Base-by-base conservation (phyloP, 805 yeast genomes). In the Zygotorulaspora sp. region DNA sequence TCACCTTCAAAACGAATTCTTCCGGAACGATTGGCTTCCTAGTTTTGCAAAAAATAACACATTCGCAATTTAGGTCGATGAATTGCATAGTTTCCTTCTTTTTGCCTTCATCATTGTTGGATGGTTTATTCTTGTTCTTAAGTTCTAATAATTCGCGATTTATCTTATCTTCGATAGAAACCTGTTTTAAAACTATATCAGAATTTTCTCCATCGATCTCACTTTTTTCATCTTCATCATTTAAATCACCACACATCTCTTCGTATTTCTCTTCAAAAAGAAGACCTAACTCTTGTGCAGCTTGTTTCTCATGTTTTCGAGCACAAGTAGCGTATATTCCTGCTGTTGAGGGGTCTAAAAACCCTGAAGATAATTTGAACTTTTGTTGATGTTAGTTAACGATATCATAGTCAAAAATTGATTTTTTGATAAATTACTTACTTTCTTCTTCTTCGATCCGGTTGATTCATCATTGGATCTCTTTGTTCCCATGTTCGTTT, bases 291-390 rank as follows among this genome's bases (percentile, higher is more conserved):
- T 88, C 97, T 45, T 77, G 77, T n/a, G 81, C 72, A 43, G 94
- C 86, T 36, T 74, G 78, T 37, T 71, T 71, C 58, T 92, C 98
- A 42, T 80, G 78, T 25, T 83, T 82, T 50, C 96, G 72, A 34
- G 78, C 75, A 61, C 97, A 90, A 0, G 97, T 84, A 9, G 88
- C 95, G 61, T 84, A 92, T 0, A 92, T 71, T 0, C 98, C 98
- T 25, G 80, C 66, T 38, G 92, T 83, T 26, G 82, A 82, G 0
- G 96, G 95, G 52, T 89, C 96, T 13, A 89, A 27, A 29, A 55
- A 49, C 3, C 60, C 61, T 12, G 53, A 28, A 8, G 60, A 44
- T 35, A 47, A 55, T 68, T 70, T 53, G 40, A 48, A 57, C 53
- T 50, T 25, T n/a, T n/a, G n/a, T n/a, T n/a, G n/a, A n/a, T n/a